phyloP scores from a whole-genome alignment of 768 basidiomycete species.

The Royoungia palumana region DNA sequence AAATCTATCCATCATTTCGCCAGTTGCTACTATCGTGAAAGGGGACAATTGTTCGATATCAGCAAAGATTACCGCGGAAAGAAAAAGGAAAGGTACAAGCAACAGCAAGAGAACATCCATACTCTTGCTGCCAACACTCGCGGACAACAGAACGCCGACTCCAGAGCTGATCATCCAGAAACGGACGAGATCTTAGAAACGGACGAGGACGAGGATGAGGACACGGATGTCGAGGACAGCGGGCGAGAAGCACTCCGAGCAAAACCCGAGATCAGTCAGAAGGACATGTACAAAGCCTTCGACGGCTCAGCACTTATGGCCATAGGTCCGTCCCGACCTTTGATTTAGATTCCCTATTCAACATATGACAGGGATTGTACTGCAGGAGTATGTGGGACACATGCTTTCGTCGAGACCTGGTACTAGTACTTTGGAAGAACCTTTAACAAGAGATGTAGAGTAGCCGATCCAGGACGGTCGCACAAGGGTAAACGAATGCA shows the following conservation, averaged over 20 bases:
- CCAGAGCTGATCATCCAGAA: slow-evolving; percentile 11
- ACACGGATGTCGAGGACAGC: slow-evolving; percentile 5
- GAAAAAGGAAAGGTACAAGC: slow-evolving; percentile 33
- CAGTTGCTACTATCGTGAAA: slow-evolving; percentile 56
- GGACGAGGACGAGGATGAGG: slow-evolving; percentile 14
- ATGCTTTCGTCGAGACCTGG: slow-evolving; percentile 8
- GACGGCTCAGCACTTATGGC: slow-evolving; percentile 74
- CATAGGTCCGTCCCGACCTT: slow-evolving; percentile 46
- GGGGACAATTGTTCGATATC: slow-evolving; percentile 55
- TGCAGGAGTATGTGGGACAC: slow-evolving; percentile 61
- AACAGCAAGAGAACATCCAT: slow-evolving; percentile 20
- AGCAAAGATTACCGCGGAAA: slow-evolving; percentile 44
- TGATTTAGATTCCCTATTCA: not conserved
- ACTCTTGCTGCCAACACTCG: slow-evolving; percentile 13
- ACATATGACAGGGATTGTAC: slow-evolving; percentile 51
- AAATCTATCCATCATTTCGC: slow-evolving; percentile 52
- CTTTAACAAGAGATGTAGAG: not conserved
- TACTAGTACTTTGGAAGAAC: not conserved
- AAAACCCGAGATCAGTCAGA: slow-evolving; percentile 7
- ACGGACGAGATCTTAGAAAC: slow-evolving; percentile 14
- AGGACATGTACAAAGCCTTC: slow-evolving; percentile 73
- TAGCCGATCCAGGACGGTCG: not conserved
- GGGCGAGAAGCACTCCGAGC: slow-evolving; percentile 1
- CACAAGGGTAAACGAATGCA: slow-evolving; percentile 2
- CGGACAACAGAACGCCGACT: not conserved